Evolutionary conservation across 306 rosid genomes (phyloP).

Genomic region (Echinosophora koreensis): DNA sequence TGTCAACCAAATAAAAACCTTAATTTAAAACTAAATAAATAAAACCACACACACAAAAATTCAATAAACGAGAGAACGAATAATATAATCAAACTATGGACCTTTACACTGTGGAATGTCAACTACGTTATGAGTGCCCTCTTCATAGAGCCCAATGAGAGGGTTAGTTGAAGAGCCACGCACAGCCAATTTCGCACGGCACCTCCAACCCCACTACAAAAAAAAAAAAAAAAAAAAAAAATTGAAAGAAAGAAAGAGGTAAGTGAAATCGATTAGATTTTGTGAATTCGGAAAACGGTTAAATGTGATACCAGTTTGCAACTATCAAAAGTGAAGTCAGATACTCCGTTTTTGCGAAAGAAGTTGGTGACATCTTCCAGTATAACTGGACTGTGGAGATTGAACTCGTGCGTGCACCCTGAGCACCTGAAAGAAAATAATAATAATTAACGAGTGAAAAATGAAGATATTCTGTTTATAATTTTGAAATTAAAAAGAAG

Average conservation of each 20-base stretch:
- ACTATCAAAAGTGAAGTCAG: conserved; percentile 80
- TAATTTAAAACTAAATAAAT: background rate
- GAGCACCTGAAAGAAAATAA: conserved; percentile 68
- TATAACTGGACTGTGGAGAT: conserved; percentile 84
- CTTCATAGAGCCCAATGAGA: conserved; percentile 84
- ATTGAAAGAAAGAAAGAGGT: background rate
- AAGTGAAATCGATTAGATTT: background rate
- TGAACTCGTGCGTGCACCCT: conserved; percentile 87
- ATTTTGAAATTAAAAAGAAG: too few relatives aligned
- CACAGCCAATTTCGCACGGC: conserved; percentile 93
- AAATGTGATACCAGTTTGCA: conserved; percentile 66
- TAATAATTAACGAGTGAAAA: background rate
- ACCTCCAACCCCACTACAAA: conserved; percentile 90
- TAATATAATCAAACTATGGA: conserved; percentile 32
- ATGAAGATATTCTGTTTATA: background rate
- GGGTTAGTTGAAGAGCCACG: conserved; percentile 78
- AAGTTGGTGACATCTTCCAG: conserved; percentile 79
- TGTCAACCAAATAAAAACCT: conserved; percentile 10
- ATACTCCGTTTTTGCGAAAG: conserved; percentile 71
- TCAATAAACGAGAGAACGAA: background rate
- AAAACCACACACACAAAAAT: background rate
- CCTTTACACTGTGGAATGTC: conserved; percentile 94
- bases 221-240: background rate
- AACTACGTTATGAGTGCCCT: conserved; percentile 89
- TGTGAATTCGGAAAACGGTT: background rate